Evolutionary conservation across 768 basidiomycete species (phyloP).

Genomic region (Dentipellis fragilis): DNA sequence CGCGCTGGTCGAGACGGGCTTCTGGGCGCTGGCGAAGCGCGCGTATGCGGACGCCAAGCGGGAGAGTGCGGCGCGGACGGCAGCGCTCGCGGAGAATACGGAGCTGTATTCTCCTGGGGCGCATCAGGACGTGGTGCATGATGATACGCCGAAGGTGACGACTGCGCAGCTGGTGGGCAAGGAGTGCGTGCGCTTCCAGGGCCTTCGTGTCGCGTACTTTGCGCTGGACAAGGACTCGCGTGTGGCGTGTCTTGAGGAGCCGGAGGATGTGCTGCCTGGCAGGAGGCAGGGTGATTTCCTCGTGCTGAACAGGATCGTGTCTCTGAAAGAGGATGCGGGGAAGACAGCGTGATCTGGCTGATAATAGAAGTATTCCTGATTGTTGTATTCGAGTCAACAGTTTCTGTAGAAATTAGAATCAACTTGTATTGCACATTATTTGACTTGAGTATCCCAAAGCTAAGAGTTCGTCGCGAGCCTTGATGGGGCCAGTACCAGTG

Average conservation of each 20-base stretch:
- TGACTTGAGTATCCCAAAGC: too few species aligned
- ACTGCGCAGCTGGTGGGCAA: slow-evolving; percentile 77
- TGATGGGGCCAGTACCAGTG: too few species aligned
- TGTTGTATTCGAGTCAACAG: too few species aligned
- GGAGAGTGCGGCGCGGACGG: slow-evolving; percentile 55
- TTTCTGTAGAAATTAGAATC: too few species aligned
- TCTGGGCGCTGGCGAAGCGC: slow-evolving; percentile 73
- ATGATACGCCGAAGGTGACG: slow-evolving; percentile 62
- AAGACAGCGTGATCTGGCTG: slow-evolving; percentile 32
- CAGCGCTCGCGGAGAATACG: slow-evolving; percentile 39
- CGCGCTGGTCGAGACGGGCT: slow-evolving; percentile 82
- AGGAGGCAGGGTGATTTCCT: slow-evolving; percentile 65
- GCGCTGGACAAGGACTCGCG: slow-evolving; percentile 81
- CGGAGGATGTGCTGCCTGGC: slow-evolving; percentile 29
- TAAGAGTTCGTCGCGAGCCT: too few species aligned
- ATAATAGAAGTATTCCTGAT: too few species aligned
- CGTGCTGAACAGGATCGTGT: slow-evolving; percentile 87
- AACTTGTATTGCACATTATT: too few species aligned
- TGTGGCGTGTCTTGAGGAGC: slow-evolving; percentile 52
- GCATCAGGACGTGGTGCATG: slow-evolving; percentile 24
- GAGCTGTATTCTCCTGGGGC: slow-evolving; percentile 18
- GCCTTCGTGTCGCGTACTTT: slow-evolving; percentile 91
- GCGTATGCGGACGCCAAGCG: slow-evolving; percentile 52
- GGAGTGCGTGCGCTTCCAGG: slow-evolving; percentile 95
- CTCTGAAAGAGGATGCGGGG: slow-evolving; percentile 87